Evolutionary conservation across 352 stramenopile species (phyloP).

Genomic region (Phytophthora cactorum): DNA sequence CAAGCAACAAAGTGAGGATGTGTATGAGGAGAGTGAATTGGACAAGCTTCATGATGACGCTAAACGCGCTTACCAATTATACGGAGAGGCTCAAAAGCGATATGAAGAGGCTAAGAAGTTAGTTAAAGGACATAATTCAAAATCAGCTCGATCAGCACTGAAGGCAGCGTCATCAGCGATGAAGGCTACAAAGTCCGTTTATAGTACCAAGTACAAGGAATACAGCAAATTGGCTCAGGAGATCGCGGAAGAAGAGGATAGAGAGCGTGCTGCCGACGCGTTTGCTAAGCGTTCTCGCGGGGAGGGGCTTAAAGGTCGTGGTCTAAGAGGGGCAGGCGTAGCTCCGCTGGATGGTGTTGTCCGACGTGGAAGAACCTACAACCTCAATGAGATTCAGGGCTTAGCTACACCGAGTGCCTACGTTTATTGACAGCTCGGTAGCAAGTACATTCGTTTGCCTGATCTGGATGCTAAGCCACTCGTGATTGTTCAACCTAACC

Average conservation of each 20-base stretch:
- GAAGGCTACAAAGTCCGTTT: no score
- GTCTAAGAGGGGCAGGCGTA: not conserved
- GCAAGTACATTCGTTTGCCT: no score
- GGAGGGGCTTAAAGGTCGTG: not conserved
- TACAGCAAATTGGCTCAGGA: not conserved
- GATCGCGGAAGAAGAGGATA: not conserved
- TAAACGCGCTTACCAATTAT: slow-evolving; percentile 7
- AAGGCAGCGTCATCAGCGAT: slow-evolving; percentile 15
- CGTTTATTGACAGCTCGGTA: not conserved
- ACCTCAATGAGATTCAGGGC: slow-evolving; percentile 2
- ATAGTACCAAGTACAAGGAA: no score
- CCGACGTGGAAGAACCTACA: slow-evolving; percentile 4
- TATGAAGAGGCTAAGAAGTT: slow-evolving; percentile 6
- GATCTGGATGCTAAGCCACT: slow-evolving; percentile 1
- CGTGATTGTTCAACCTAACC: not conserved
- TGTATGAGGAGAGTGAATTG: no score
- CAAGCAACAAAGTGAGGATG: no score
- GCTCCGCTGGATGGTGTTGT: not conserved
- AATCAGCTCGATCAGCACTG: not conserved
- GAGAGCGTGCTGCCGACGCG: no score
- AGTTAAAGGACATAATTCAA: not conserved
- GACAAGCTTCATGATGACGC: slow-evolving; percentile 21
- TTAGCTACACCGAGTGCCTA: not conserved
- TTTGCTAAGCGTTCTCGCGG: not conserved
- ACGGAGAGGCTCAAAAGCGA: slow-evolving; percentile 15